Base-by-base conservation (phyloP, 208 protist genomes). In the Vickermania spadyakhi region DNA sequence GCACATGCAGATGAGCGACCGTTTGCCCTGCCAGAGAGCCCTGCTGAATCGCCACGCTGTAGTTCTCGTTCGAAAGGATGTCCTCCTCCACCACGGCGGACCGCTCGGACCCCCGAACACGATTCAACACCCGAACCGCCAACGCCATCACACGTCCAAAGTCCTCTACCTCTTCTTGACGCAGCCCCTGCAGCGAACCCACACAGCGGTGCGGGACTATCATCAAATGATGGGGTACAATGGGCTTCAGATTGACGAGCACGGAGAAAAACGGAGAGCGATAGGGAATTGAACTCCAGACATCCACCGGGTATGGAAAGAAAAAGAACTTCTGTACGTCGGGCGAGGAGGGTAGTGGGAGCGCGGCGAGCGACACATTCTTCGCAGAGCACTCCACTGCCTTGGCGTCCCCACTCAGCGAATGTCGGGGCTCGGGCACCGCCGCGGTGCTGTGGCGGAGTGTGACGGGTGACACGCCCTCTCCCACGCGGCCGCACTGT, bases 231-330 rank as follows among this genome's bases (percentile, higher is more conserved):
- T 78, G 51, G 18, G 79, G 81, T 18, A 84, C 81, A 57, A 94
- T 84, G 5, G 87, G 87, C 68, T 81, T 89, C 49, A 89, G 66
- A 56, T 91, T 94, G 27, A 91, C 84, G 57, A 94, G 52, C 11
- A 94, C 83, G 36, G 72, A 77, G 61, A 91, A 91, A 72, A 86
- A 61, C 11, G 27, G 3, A 22, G 79, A 81, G 57, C 72, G 69
- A 54, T 77, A 89, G 11, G 81, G 75, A 22, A 94, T 75, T 55
- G 67, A 72, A 21, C 68, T 73, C 0, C 41, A 63, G 2, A 77
- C 74, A 3, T 59, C 26, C n/a, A 84, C 61, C 13, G 50, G 27
- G 67, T 77, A 70, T 1, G 87, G 87, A 59, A 71, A 75, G 29
- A 81, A 77, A 54, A 73, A 84, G 65, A 94, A 78, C 28, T 14